Evolutionary conservation across 2,329 filamentous ascomycete species (phyloP), one percentile per base, ranked within the genome.

Genomic region (Botryotinia convoluta): DNA sequence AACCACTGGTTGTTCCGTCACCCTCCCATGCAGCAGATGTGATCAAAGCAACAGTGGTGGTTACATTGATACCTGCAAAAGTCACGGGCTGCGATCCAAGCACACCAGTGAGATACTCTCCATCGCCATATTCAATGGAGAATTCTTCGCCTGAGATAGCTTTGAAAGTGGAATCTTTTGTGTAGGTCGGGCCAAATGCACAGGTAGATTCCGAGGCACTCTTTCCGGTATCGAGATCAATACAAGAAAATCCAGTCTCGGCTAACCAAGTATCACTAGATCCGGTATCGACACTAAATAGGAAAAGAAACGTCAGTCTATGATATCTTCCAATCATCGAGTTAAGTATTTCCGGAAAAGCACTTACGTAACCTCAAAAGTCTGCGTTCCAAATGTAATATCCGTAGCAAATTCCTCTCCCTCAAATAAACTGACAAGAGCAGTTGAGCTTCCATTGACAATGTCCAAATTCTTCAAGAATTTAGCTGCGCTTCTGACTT

Each of bases 201-300:
- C 76, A 77, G 16, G 69, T 54, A 1, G 64, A n/a, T 63, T 75
- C 60, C 0, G 72, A 48, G 20, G 62, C 12, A 14, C 57, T 37
- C 9, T 64, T 45, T 14, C 72, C 71, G 6, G 71, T 76, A 48
- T 75, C 2, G 75, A 81, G 45, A 68, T 84, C 78, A n/a, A 82
- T 74, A 74, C 84, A 85, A 22, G 73, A 72, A 59, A 81, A 84
- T 8, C 80, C 79, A 0, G 69, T 76, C 37, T 80, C 74, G 20
- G 82, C 81, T 0, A 86, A 77, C 83, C 85, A 86, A 1, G 84
- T 85, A 73, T 87, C 85, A 68, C 81, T 83, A 71, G 83, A 84
- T 32, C 85, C 85, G 2, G 84, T 86, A 73, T 87, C 85, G 67
- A 86, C 79, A 18, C 85, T 80, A 3, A 82, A 37, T 18, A 18